Base-by-base conservation (phyloP, 208 protist species). In the Leishmania tropica region DNA sequence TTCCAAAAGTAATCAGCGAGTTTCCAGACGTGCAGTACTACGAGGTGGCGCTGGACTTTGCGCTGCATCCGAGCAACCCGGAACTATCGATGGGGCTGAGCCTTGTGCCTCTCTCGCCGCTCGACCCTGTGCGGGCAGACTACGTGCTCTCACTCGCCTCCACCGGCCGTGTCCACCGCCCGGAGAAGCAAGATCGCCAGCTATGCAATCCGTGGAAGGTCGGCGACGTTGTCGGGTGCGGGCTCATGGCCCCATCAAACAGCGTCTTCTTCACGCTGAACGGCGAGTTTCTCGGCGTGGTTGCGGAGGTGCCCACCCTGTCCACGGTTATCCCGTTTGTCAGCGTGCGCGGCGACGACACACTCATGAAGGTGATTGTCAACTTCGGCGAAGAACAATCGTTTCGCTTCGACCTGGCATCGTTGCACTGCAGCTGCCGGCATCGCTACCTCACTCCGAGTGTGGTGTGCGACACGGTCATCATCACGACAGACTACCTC, bases 181-280 rank as follows among this genome's bases (percentile, higher is more conserved):
- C 83, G 2, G 87, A 86, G 35, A 80, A 85, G 62, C 56, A 78
- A 35, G 73, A 76, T 64, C 80, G 53, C 80, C 79, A 76, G 54
- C 93, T 97, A 80, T 90, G 87, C 53, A 78, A 40, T 15, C 74
- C 53, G 19, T 98, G 93, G 94, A 83, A 73, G 62, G 90, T 92
- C 13, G 92, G 91, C 37, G 95, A 98, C 87, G 89, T 96, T 10
- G 90, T 98, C 68, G 95, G 95, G 8, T 98, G 95, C 75, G 95
- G 95, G 45, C 76, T 98, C 28, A 89, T 96, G 73, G 86, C 88
- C 2, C 92, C 91, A 65, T 88, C 88, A 72, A 93, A 94, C 79
- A 88, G 88, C 56, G 91, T 98, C 45, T 98, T 98, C 80, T 98
- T 97, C 83, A 98, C 95, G 13, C 86, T 87, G 51, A 97, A 97